phyloP scores from a whole-genome alignment of 2,329 filamentous ascomycete genomes.

The Aspergillus sp. region DNA sequence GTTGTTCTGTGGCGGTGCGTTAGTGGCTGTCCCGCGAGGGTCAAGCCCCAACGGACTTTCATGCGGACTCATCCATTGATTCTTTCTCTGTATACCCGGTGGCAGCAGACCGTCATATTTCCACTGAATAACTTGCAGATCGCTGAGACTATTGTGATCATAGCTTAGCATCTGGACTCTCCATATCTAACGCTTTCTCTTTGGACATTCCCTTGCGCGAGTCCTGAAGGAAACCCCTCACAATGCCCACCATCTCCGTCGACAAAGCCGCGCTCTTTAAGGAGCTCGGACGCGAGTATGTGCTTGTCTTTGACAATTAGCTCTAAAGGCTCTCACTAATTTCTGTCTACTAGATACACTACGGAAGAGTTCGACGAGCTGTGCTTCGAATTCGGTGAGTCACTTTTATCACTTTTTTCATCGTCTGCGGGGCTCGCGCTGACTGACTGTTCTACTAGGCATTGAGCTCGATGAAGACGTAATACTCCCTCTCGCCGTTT shows the following conservation, averaged over 20 bases:
- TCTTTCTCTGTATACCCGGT: background rate
- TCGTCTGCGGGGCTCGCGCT: slow-evolving; percentile 23
- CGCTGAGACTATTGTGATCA: background rate
- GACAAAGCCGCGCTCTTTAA: slow-evolving; percentile 95
- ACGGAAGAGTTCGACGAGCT: slow-evolving; percentile 93
- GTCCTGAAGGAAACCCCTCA: slow-evolving; percentile 26
- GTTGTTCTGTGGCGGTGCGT: slow-evolving; percentile 28
- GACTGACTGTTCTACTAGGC: slow-evolving; percentile 34
- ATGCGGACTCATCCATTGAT: background rate
- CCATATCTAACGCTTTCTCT: background rate
- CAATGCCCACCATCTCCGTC: slow-evolving; percentile 93
- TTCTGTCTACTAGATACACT: slow-evolving; percentile 57
- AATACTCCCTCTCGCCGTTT: slow-evolving; percentile 13
- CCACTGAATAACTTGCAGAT: background rate
- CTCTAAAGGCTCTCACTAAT: background rate
- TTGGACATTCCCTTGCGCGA: background rate
- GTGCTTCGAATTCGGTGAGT: slow-evolving; percentile 87
- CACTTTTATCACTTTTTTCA: slow-evolving; percentile 5
- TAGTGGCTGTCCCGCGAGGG: slow-evolving; percentile 16
- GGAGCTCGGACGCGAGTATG: slow-evolving; percentile 80
- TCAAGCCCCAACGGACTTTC: slow-evolving; percentile 14
- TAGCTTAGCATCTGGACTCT: background rate
- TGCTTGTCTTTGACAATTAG: background rate
- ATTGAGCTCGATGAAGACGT: slow-evolving; percentile 95
- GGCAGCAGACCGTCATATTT: background rate